Conservation (phyloP, 768 basidiomycete species). For the Mycena belliarum region DNA sequence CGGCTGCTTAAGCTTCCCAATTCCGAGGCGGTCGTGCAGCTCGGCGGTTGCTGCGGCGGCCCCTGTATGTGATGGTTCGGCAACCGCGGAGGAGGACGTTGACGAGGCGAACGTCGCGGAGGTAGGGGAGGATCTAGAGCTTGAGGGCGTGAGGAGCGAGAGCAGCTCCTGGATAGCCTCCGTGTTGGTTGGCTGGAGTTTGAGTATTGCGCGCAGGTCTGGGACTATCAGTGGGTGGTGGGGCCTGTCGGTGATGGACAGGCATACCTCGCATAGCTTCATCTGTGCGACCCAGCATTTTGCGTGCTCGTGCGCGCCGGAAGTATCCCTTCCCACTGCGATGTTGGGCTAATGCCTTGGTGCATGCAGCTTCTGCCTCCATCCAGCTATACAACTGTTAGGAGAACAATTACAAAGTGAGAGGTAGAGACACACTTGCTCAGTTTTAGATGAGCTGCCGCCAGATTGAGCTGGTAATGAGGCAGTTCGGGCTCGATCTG, state of each 20-base stretch:
- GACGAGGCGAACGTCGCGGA: conserved; percentile 3
- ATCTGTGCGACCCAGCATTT: conserved; percentile 54
- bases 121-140: not conserved
- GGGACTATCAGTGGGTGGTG: not conserved
- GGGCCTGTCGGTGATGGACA: not conserved
- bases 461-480: conserved; percentile 75
- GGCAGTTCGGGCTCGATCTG: conserved; percentile 71
- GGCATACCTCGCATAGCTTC: conserved; percentile 61
- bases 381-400: conserved; percentile 53
- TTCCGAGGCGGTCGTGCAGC: conserved; percentile 33
- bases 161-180: conserved; percentile 63
- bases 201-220: conserved; percentile 66
- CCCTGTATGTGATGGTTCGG: conserved; percentile 13
- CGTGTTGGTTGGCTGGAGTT: conserved; percentile 61
- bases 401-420: not conserved
- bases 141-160: conserved; percentile 35
- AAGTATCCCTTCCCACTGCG: conserved; percentile 70
- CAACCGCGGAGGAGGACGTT: conserved; percentile 23
- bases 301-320: conserved; percentile 66
- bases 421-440: conserved; percentile 52
- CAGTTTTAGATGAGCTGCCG: conserved; percentile 72
- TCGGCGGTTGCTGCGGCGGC: conserved; percentile 16
- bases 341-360: conserved; percentile 63
- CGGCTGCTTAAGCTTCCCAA: conserved; percentile 40
- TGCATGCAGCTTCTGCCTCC: conserved; percentile 71